phyloP scores from a whole-genome alignment of 192 early-diverging fungal genomes.

The Mortierella antarctica region DNA sequence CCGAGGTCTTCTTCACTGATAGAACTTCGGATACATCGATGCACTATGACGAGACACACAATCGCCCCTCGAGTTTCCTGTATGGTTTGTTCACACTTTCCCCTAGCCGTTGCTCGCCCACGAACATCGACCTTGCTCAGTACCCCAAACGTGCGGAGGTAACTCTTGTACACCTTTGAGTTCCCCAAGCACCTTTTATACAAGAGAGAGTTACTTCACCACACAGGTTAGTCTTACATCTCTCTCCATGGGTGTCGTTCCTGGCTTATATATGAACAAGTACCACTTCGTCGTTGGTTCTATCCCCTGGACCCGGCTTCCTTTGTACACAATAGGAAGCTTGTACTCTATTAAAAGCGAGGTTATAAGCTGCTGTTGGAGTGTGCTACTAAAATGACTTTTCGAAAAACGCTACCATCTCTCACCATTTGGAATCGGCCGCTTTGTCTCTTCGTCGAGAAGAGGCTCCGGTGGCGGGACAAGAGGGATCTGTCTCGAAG shows the following conservation, averaged over 20 bases:
- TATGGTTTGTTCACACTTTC: no score
- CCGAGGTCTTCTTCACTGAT: no score
- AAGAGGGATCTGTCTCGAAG: slow-evolving; percentile 2
- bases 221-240: slow-evolving; percentile 23
- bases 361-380: slow-evolving; percentile 2
- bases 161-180: no score
- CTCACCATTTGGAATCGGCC: slow-evolving; percentile 19
- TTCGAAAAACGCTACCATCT: slow-evolving; percentile 18
- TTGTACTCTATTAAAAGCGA: slow-evolving; percentile 18
- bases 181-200: no score
- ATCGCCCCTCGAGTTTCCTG: no score
- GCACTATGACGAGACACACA: no score
- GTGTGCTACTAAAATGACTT: background rate
- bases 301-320: slow-evolving; percentile 7
- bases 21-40: no score
- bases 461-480: slow-evolving; percentile 14
- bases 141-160: no score
- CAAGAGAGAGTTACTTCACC: no score
- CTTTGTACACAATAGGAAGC: slow-evolving; percentile 16
- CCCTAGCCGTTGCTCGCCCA: no score
- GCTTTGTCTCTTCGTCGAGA: slow-evolving; percentile 23
- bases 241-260: slow-evolving; percentile 19
- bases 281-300: slow-evolving; percentile 20
- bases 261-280: slow-evolving; percentile 17
- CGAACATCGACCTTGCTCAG: no score